phyloP scores from a whole-genome alignment of 129 eudicot species.

The Saussurea involucrata region DNA sequence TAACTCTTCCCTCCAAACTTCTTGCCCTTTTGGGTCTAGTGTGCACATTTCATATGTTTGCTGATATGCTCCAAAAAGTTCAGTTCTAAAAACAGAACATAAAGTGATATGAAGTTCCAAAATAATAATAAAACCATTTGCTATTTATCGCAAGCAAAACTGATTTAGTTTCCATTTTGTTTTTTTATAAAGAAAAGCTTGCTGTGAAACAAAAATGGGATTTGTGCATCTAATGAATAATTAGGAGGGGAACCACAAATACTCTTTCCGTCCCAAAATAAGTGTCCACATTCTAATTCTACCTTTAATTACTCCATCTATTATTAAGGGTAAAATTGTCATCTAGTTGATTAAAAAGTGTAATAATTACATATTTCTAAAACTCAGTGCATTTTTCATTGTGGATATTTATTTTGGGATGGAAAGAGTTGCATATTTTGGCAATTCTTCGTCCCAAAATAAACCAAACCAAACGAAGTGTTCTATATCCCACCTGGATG shows the following conservation, averaged over 20 bases:
- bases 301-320: not conserved
- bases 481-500: not conserved
- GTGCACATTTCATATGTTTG: not conserved
- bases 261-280: not conserved
- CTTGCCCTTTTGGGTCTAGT: not conserved
- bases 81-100: not conserved
- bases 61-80: not conserved
- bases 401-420: not conserved
- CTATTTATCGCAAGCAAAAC: not conserved
- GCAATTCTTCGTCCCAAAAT: not conserved
- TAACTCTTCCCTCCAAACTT: not conserved
- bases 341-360: not conserved
- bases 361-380: not conserved
- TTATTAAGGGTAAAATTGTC: not conserved
- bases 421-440: not conserved
- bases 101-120: not conserved
- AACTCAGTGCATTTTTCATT: not conserved
- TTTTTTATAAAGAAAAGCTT: not conserved
- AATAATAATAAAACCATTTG: not conserved
- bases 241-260: not conserved
- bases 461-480: not conserved
- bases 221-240: not conserved
- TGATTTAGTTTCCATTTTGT: not conserved
- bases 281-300: not conserved
- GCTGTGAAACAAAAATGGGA: not conserved